phyloP scores from a whole-genome alignment of 345 rosid species.

The Boechera stricta region DNA sequence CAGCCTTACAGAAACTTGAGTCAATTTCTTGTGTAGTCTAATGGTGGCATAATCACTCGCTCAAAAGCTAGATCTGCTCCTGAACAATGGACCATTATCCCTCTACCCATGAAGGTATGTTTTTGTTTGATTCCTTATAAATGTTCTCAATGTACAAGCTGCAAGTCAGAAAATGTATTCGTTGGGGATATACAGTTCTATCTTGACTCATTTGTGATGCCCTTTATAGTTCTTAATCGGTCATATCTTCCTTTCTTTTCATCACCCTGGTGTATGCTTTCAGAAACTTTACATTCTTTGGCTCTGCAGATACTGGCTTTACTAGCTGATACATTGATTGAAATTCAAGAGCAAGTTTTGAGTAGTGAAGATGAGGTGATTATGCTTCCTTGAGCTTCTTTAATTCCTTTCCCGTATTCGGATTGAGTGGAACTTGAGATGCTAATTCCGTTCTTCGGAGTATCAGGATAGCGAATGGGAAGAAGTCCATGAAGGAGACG shows the following conservation, averaged over 20 bases:
- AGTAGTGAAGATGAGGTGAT: conserved; percentile 71
- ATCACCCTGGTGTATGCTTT: conserved; percentile 26
- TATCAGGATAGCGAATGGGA: conserved; percentile 89
- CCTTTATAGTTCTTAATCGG: conserved; percentile 18
- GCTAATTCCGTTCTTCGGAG: conserved; percentile 14
- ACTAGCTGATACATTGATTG: conserved; percentile 76
- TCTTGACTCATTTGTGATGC: conserved; percentile 9
- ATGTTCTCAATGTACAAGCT: conserved; percentile 10
- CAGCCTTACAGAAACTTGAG: conserved; percentile 30
- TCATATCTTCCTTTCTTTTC: conserved; percentile 18
- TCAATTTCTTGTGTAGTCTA: conserved; percentile 51
- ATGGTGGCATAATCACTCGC: conserved; percentile 84
- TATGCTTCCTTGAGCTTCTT: conserved; percentile 15
- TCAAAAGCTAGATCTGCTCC: conserved; percentile 86
- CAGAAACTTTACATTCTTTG: conserved; percentile 24
- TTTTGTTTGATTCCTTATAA: conserved; percentile 23
- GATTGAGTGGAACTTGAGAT: conserved; percentile 24
- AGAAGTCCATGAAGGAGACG: conserved; percentile 64
- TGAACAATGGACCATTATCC: conserved; percentile 81
- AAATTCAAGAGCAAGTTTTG: conserved; percentile 79
- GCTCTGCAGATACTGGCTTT: conserved; percentile 70
- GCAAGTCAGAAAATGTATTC: conserved; percentile 18
- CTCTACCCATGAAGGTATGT: conserved; percentile 80
- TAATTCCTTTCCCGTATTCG: conserved; percentile 4
- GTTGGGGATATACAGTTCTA: conserved; percentile 19